Base-by-base conservation (phyloP, 164 flowering plant species). In the Aristolochia fimbriata region DNA sequence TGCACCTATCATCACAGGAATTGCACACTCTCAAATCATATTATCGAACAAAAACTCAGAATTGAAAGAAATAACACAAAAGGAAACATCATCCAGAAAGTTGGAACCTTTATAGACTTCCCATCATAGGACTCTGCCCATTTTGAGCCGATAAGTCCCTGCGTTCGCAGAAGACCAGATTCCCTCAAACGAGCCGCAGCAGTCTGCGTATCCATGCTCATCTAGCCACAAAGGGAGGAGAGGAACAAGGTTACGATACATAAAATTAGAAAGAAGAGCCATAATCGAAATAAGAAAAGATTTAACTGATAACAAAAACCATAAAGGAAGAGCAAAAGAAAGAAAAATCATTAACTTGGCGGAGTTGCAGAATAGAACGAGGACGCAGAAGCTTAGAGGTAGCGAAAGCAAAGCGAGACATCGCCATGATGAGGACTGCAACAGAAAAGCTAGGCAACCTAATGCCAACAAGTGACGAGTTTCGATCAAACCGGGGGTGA, bases 61-160 rank as follows among this genome's bases (percentile, higher is more conserved):
- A 47, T 54, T 25, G 46, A 20, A 47, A 2, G 41, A 69, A 20
- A 69, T n/a, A 41, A 14, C 20, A 7, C 41, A 11, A 30, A 0
- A 14, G 16, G 19, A 6, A 30, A 25, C 43, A 2, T 8, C 1
- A 15, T 15, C 31, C 15, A n/a, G 15, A 4, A 25, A 20, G 14
- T 31, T n/a, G 50, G 55, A 20, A 91, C 98, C 94, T 82, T 51
- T 24, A 86, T 54, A 31, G 92, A 85, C 57, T 81, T 88, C 37
- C 79, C 81, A 70, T 84, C 96, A 74, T 88, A 80, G 12, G 96
- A 87, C 60, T 81, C 89, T 55, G 65, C 72, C 98, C 96, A 92
- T 69, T 85, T 92, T 46, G 93, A 95, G 60, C 89, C 96, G 37
- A 89, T 83, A 45, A 92, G 86, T 14, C 89, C 96, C 69, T 87